Conservation (phyloP, 768 basidiomycete genomes). For the Astraeus odoratus region DNA sequence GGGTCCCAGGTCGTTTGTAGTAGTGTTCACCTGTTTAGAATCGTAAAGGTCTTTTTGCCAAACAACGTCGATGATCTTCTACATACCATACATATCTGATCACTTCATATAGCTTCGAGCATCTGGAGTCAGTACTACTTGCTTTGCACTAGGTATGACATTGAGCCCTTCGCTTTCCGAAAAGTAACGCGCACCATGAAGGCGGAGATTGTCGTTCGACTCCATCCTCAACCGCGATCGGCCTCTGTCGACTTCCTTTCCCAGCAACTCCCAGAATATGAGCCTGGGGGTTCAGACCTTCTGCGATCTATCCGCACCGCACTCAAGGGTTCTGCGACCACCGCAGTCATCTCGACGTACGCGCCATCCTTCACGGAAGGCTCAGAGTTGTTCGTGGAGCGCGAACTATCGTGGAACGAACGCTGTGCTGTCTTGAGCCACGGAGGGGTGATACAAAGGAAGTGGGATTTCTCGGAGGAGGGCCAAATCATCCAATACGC, state of each 20-base stretch:
- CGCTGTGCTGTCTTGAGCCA: constrained; percentile 54
- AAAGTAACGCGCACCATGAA: constrained; percentile 9
- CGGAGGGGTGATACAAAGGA: constrained; percentile 62
- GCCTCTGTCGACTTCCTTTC: constrained; percentile 39
- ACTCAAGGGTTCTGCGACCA: constrained; percentile 47
- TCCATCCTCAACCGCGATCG: constrained; percentile 37
- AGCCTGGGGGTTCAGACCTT: constrained; percentile 30
- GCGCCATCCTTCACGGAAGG: constrained; percentile 34
- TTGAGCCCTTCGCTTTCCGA: background rate
- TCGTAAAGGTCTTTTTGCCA: background rate
- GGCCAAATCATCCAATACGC: constrained; percentile 72
- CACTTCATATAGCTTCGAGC: too few species aligned
- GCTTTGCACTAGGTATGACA: background rate
- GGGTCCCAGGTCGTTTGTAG: background rate
- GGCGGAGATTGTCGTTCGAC: constrained; percentile 26
- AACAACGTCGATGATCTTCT: too few species aligned
- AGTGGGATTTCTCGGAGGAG: constrained; percentile 71
- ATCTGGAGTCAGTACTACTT: too few species aligned
- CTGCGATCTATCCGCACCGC: constrained; percentile 54
- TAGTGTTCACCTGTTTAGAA: background rate
- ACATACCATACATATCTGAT: too few species aligned
- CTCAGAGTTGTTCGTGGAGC: constrained; percentile 40
- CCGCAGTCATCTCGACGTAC: constrained; percentile 35
- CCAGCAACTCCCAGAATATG: constrained; percentile 12
- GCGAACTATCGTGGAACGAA: constrained; percentile 67